phyloP scores from a whole-genome alignment of 208 protist species.

The Naegleria lovaniensis region DNA sequence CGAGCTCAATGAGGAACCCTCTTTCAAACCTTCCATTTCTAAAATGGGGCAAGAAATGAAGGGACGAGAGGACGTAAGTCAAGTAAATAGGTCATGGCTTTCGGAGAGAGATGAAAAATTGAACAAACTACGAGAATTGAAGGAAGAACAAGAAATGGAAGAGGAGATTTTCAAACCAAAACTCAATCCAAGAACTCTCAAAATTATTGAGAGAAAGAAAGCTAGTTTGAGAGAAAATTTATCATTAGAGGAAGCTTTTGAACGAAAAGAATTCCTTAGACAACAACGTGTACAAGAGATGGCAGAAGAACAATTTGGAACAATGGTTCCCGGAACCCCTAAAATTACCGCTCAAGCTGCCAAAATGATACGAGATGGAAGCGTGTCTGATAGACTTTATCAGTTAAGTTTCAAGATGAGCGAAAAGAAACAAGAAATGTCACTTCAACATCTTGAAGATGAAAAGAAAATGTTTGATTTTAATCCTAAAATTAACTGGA shows the following conservation, averaged over 20 bases:
- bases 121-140: conserved; percentile 38
- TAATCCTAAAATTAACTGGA: conserved; percentile 53
- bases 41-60: not conserved
- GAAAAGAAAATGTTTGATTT: conserved; percentile 39
- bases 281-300: conserved; percentile 34
- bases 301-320: conserved; percentile 40
- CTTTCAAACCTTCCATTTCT: not conserved
- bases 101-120: not conserved
- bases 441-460: conserved; percentile 30
- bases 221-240: conserved; percentile 34
- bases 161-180: conserved; percentile 30
- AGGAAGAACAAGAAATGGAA: conserved; percentile 49
- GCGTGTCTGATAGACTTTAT: conserved; percentile 54
- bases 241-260: conserved; percentile 56
- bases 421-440: conserved; percentile 47
- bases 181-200: not conserved
- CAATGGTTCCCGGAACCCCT: conserved; percentile 40
- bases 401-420: conserved; percentile 47
- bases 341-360: conserved; percentile 59
- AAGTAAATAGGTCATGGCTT: conserved; percentile 3
- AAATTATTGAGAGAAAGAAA: conserved; percentile 1
- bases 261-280: conserved; percentile 53
- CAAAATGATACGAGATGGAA: conserved; percentile 45
- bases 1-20: not conserved
- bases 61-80: not conserved